Conservation (phyloP, 352 stramenopile genomes). For the Phytophthora palmivora region DNA sequence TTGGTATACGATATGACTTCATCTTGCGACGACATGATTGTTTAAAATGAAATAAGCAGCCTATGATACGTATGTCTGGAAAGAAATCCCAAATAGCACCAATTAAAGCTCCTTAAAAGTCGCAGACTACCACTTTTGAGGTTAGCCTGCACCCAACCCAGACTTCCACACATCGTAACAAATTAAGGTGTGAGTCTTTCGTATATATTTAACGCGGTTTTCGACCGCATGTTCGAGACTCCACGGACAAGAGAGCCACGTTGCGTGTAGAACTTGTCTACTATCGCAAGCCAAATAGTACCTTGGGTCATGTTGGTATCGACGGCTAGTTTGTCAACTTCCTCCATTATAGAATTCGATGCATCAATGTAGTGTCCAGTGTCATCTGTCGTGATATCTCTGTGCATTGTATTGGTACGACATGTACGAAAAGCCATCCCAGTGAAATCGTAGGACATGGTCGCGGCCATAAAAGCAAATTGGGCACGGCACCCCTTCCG, state of each 20-base stretch:
- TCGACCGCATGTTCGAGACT: not conserved
- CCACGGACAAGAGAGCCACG: constrained; percentile 1
- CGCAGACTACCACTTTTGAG: constrained; percentile 6
- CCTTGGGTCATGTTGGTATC: constrained; percentile 6
- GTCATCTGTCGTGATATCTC: too few relatives aligned
- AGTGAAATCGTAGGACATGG: constrained; percentile 9
- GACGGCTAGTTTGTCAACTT: constrained; percentile 4
- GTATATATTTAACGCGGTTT: constrained; percentile 1
- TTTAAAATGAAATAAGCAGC: constrained; percentile 12
- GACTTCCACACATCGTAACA: not conserved
- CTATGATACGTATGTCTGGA: constrained; percentile 3
- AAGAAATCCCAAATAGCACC: constrained; percentile 1
- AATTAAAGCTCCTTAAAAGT: constrained; percentile 4
- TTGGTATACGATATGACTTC: constrained; percentile 1
- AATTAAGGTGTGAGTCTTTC: not conserved
- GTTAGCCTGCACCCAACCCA: not conserved
- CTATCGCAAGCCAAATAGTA: not conserved
- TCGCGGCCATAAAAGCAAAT: not conserved
- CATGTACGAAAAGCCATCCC: not conserved
- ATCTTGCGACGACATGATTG: constrained; percentile 3
- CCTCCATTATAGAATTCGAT: not conserved
- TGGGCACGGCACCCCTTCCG: not conserved
- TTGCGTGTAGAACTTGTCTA: constrained; percentile 10
- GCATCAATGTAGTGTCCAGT: not conserved
- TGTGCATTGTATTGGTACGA: not conserved